These are phyloP conservation scores for Paxillus rubicundulus DNA, from an alignment of 768 basidiomycete species.

Conservation along the genomic window DNA sequence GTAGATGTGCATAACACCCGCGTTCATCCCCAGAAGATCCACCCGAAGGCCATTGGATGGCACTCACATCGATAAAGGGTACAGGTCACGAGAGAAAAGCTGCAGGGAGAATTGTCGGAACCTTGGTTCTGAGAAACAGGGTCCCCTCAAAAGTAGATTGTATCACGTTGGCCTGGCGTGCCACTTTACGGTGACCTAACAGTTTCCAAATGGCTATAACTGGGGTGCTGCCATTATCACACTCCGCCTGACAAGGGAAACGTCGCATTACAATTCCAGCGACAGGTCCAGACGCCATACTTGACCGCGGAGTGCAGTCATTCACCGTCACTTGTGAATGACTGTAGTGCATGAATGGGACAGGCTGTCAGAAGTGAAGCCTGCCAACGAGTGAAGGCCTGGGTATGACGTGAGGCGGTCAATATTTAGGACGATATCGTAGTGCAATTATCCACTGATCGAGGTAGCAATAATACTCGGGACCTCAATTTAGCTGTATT, in stretches of 20 bases:
- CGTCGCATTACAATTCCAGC: too few species aligned
- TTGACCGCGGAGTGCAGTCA: too few species aligned
- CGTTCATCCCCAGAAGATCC: neutral
- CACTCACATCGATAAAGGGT: neutral
- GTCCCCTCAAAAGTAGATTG: neutral
- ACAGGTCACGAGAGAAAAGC: neutral
- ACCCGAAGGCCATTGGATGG: neutral
- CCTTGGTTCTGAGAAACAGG: neutral
- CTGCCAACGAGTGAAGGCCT: too few species aligned
- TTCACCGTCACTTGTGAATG: too few species aligned
- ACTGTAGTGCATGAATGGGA: too few species aligned
- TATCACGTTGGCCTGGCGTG: neutral
- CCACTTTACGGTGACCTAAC: neutral
- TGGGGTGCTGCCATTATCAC: neutral
- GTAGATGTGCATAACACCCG: neutral
- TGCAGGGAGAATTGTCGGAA: neutral
- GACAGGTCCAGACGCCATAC: neutral
- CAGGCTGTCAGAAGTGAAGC: too few species aligned
- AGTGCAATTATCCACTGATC: neutral
- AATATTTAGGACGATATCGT: too few species aligned
- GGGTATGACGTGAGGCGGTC: neutral
- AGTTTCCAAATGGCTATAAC: neutral
- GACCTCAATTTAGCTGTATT: slow-evolving; percentile 28
- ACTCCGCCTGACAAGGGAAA: neutral
- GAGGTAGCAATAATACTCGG: neutral